These are phyloP conservation scores for Daedalea quercina DNA, from an alignment of 768 basidiomycete genomes.

Conservation along the genomic window DNA sequence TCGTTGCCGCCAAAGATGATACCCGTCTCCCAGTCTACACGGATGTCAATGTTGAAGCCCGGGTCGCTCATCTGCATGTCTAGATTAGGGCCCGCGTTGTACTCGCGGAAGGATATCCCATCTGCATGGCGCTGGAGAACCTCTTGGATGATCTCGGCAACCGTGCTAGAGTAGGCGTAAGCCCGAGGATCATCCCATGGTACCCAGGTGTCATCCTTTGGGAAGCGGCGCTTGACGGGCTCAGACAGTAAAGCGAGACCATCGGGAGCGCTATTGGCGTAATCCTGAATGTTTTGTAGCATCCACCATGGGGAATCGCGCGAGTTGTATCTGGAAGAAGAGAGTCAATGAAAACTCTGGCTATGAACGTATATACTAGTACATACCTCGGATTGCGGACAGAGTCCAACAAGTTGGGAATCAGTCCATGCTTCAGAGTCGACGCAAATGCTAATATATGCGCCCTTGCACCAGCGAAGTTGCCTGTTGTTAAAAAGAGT, in stretches of 20 bases:
- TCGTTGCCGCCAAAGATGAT: slow-evolving; percentile 82
- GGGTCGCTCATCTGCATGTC: slow-evolving; percentile 93
- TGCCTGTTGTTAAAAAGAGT: slow-evolving; percentile 89
- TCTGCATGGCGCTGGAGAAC: slow-evolving; percentile 89
- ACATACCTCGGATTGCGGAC: slow-evolving; percentile 72
- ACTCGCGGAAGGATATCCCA: slow-evolving; percentile 91
- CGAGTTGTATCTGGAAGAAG: slow-evolving; percentile 70
- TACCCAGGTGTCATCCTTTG: slow-evolving; percentile 90
- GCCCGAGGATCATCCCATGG: slow-evolving; percentile 82
- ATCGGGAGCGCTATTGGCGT: slow-evolving; percentile 75
- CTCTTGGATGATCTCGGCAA: slow-evolving; percentile 97
- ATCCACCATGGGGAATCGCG: slow-evolving; percentile 99
- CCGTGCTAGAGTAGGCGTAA: slow-evolving; percentile 71
- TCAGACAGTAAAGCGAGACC: slow-evolving; percentile 78
- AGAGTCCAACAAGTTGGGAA: slow-evolving; percentile 94
- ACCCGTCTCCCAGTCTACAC: slow-evolving; percentile 95
- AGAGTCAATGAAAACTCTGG: background rate
- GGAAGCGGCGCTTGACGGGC: slow-evolving; percentile 87
- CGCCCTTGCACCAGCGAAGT: slow-evolving; percentile 74
- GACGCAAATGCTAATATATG: slow-evolving; percentile 94
- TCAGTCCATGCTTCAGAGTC: slow-evolving; percentile 90
- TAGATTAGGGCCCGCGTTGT: slow-evolving; percentile 95
- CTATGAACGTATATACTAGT: background rate
- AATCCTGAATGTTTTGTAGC: slow-evolving; percentile 97
- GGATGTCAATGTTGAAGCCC: slow-evolving; percentile 90